Conservation (phyloP, 2,329 filamentous ascomycete species). For the Cladosporium sp. region DNA sequence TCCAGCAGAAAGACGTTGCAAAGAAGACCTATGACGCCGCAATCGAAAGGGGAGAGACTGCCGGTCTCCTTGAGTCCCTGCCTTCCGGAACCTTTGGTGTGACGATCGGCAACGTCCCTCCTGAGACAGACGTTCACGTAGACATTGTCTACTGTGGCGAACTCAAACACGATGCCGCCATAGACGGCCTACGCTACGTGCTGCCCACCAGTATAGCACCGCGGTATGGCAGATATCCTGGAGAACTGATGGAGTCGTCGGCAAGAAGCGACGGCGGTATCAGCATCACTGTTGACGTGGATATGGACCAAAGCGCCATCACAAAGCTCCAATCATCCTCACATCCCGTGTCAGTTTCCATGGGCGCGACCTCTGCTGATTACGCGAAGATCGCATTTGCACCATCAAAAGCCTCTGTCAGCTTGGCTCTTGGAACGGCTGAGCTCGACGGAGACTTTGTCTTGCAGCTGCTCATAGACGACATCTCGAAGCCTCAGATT, state of each 20-base stretch:
- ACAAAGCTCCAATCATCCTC: constrained; percentile 62
- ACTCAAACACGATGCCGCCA: constrained; percentile 66
- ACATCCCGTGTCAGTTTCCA: constrained; percentile 62
- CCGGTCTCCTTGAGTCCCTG: constrained; percentile 62
- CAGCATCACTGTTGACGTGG: constrained; percentile 56
- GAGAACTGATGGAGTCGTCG: constrained; percentile 27
- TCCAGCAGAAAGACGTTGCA: constrained; percentile 63
- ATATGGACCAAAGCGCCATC: constrained; percentile 55
- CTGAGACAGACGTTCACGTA: constrained; percentile 53
- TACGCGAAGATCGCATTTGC: constrained; percentile 45
- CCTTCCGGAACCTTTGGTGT: constrained; percentile 64
- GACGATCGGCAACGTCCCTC: constrained; percentile 63
- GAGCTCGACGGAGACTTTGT: constrained; percentile 63
- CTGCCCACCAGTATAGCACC: constrained; percentile 65
- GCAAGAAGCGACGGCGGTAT: constrained; percentile 38
- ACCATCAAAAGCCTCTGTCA: constrained; percentile 59
- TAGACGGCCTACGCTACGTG: constrained; percentile 64
- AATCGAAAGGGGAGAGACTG: constrained; percentile 54
- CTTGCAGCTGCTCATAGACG: constrained; percentile 59
- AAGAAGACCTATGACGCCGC: constrained; percentile 57
- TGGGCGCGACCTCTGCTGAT: constrained; percentile 54
- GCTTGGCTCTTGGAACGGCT: constrained; percentile 49
- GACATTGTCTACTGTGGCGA: constrained; percentile 65
- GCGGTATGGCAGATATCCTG: constrained; percentile 55
- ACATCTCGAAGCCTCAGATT: constrained; percentile 58